Evolutionary conservation across 805 yeast species (phyloP).

Genomic region (Kluyveromyces nonfermentans): DNA sequence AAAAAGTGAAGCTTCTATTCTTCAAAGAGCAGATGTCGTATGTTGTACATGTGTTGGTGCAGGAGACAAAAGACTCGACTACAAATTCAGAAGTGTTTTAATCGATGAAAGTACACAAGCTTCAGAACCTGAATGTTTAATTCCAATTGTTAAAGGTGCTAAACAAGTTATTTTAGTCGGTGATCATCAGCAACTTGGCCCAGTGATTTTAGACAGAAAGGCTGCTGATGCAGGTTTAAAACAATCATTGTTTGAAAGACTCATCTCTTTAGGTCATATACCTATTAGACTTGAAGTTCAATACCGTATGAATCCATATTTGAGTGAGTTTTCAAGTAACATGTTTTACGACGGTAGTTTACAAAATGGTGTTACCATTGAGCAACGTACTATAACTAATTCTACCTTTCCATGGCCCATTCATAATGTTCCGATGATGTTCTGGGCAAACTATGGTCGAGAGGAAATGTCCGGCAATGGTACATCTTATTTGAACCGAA

Average conservation of each 20-base stretch:
- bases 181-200: conserved; percentile 93
- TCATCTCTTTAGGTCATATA: conserved; percentile 69
- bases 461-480: conserved; percentile 84
- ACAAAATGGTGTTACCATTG: conserved; percentile 83
- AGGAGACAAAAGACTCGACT: conserved; percentile 56
- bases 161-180: conserved; percentile 87
- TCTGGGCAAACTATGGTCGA: conserved; percentile 82
- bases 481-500: conserved; percentile 70
- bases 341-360: conserved; percentile 88
- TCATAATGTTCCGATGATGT: conserved; percentile 81
- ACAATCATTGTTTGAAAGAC: conserved; percentile 81
- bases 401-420: conserved; percentile 89
- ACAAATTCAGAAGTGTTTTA: conserved; percentile 65
- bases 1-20: conserved; percentile 39
- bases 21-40: conserved; percentile 61
- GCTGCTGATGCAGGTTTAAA: conserved; percentile 83
- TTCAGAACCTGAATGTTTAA: conserved; percentile 82
- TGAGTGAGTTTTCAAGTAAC: conserved; percentile 81
- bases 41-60: conserved; percentile 94
- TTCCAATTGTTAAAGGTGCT: conserved; percentile 84
- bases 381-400: conserved; percentile 48
- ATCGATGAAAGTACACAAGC: conserved; percentile 95
- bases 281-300: conserved; percentile 87
- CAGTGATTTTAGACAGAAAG: conserved; percentile 69
- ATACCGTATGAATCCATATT: conserved; percentile 87